Evolutionary conservation across 108 stramenopile species (phyloP).

Genomic region (Nitzschia sp.): DNA sequence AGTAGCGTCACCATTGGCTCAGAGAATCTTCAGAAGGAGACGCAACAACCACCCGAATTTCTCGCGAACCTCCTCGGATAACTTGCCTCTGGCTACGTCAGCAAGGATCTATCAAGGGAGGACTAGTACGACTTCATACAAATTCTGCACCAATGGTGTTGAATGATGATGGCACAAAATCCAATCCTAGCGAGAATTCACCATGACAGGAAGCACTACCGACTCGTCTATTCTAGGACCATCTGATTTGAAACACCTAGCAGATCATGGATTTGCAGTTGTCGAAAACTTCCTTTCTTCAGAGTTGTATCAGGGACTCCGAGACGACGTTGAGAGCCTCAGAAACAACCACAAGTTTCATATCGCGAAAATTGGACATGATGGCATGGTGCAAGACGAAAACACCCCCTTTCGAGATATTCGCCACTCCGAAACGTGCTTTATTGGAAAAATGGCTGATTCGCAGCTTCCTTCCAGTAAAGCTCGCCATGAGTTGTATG

Average conservation of each 20-base stretch:
- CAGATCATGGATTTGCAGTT: constrained; percentile 58
- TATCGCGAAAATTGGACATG: constrained; percentile 72
- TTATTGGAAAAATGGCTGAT: constrained; percentile 45
- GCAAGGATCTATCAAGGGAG: too few species aligned
- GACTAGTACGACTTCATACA: too few species aligned
- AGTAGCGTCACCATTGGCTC: too few species aligned
- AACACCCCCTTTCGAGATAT: constrained; percentile 62
- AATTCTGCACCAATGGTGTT: too few species aligned
- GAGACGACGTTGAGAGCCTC: constrained; percentile 52
- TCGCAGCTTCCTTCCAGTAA: constrained; percentile 14
- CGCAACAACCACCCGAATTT: too few species aligned
- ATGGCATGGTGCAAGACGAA: constrained; percentile 38
- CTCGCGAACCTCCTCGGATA: too few species aligned
- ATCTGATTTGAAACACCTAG: constrained; percentile 39
- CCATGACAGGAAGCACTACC: too few species aligned
- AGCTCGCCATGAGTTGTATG: constrained; percentile 43
- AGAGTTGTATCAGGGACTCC: constrained; percentile 50
- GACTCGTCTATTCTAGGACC: neutral
- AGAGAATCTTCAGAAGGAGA: too few species aligned
- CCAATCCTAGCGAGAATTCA: too few species aligned
- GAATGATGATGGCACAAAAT: too few species aligned
- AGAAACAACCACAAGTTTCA: constrained; percentile 46
- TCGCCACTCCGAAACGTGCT: constrained; percentile 73
- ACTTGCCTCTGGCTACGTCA: too few species aligned
- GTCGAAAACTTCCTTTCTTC: constrained; percentile 56